Evolutionary conservation across 257 asterid species (phyloP), one percentile per base, ranked within the genome.

Genomic region (Nicotiana undulata): DNA sequence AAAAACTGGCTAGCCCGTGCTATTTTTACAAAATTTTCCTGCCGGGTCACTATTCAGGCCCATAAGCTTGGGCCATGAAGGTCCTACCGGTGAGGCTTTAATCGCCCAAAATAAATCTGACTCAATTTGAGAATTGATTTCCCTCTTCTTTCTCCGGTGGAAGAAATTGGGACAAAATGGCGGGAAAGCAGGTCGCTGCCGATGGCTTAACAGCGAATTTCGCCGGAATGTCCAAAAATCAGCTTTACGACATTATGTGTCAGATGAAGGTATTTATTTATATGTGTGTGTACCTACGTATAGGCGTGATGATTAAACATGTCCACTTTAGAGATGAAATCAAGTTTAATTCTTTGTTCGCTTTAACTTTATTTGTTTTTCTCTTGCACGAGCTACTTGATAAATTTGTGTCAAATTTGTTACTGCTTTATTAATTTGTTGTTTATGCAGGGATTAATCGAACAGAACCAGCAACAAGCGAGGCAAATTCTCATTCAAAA

Each of bases 381-480:
- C 32, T n/a, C 11, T 68, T 68, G 6, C 3, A 22, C 49, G 2
- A 72, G 2, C 12, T 24, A 3, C 60, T 17, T 74, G 77, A 70
- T 70, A 9, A 70, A 44, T 67, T 13, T 3, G 2, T n/a, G 13
- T 12, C 24, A 29, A 37, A 16, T 18, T 68, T 11, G 28, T 40
- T 40, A 8, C 49, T 40, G 49, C 49, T 40, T 40, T 40, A 40
- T 5, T 74, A 63, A 53, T 79, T 26, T 24, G 22, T 75, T 5
- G 6, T 7, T 63, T 51, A 11, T 85, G 89, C 89, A 93, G 99
- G 76, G 88, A 32, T 86, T 94, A 86, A 88, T 94, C 74, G 98
- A 91, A 82, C 94, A 96, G 92, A 94, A 96, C 88, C 92, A 87
- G 89, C 91, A 92, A 40, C 99, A 96, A 86, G 98, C 99, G 28